Evolutionary conservation across 495 filamentous ascomycete species (phyloP), one percentile per base, ranked within the genome.

Genomic region (Penicillium cosmopolitanum): DNA sequence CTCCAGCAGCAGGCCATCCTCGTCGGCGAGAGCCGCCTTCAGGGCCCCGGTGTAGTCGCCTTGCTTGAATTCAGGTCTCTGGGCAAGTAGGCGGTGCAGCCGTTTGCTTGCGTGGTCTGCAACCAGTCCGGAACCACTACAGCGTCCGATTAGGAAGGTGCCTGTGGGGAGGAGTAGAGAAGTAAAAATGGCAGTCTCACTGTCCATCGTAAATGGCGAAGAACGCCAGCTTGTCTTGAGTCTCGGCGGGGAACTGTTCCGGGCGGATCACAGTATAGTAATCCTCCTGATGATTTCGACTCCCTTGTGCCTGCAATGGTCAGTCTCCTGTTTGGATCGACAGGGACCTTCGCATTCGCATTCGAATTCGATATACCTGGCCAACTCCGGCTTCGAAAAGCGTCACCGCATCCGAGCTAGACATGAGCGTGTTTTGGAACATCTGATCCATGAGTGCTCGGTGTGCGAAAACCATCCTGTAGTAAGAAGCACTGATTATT

Each of bases 191-290:
- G 55, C n/a, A 31, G 28, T 31, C 76, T 58, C 64, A 79, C 76
- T 79, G 74, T 38, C 76, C 76, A 44, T 79, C 76, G 54, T 76
- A 79, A 12, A 77, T 62, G 11, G 73, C 74, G 57, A 79, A 73
- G 40, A 75, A 68, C 9, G 69, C 76, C 16, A 79, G 13, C 13
- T 69, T 71, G n/a, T 75, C 70, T 15, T 70, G 51, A 16, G 65
- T 66, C 5, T 66, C 46, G 7, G 61, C 62, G 15, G 65, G 65
- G 56, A 78, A 76, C 7, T 73, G 63, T 2, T 71, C 64, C 36
- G 76, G 73, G 21, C 66, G 50, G 19, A 77, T 51, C 15, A 73
- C 25, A 34, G 60, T 64, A 56, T 66, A 66, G 1, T 68, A 68
- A 36, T 78, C 76, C 53, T 78, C 70, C 53, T 78, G 76, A 13